Base-by-base conservation (phyloP, 129 eudicot genomes). In the Erigeron canadensis region DNA sequence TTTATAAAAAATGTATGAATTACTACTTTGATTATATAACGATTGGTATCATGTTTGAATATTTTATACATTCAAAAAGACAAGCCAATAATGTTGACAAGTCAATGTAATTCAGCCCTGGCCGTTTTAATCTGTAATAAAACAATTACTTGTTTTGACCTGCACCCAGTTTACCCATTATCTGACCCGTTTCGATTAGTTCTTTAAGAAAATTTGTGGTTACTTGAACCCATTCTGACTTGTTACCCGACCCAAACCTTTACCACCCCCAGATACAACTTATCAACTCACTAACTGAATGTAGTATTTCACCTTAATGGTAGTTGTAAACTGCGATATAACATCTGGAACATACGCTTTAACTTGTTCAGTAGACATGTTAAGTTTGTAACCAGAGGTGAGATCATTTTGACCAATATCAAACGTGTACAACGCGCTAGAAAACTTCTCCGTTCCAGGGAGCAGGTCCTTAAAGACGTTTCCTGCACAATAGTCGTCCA, bases 331-430 rank as follows among this genome's bases (percentile, higher is more conserved):
- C 77, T 83, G 90, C 8, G 65, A 70, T 69, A 90, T 70, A n/a
- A 90, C 70, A 67, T 87, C 89, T 10, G 96, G 91, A 37, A 90
- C 85, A 65, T 81, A 84, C 7, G 84, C 88, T 84, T 86, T 77
- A 12, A 90, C 88, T 75, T 83, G 77, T 39, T 84, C 88, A 13
- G 82, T 81, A 69, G 91, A 69, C 94, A 87, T 53, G 81, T 85
- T 81, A 65, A 87, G 96, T 48, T 85, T 77, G 73, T 84, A 90
- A 1, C 96, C 96, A 59, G 94, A 86, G 0, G 94, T 90, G 67
- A 90, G 87, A 74, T 90, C 96, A 23, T 90, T 90, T 77, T 90
- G 96, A 81, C 96, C 96, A 17, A 90, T 90, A 88, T 90, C 96
- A 68, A 90, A 82, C 11, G 85, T 85, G 84, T 86, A 90, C 46